phyloP scores from a whole-genome alignment of 169 alveolate genomes.

The Blepharisma undulans region DNA sequence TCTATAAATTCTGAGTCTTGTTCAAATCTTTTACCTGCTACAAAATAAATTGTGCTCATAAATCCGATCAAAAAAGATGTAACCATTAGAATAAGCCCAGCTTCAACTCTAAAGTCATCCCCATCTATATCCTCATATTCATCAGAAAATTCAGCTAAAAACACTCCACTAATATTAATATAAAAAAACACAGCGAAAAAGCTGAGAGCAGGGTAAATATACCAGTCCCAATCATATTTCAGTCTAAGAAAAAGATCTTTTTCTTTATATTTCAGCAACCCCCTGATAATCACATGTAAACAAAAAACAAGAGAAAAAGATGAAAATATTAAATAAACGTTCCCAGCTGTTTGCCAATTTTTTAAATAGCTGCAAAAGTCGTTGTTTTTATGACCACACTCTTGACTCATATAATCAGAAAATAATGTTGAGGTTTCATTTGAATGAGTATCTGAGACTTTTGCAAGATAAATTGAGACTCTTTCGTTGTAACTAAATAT shows the following conservation, averaged over 20 bases:
- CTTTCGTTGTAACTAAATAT: background rate
- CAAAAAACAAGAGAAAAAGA: background rate
- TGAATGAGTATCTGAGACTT: no score
- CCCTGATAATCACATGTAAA: background rate
- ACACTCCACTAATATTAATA: background rate
- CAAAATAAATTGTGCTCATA: background rate
- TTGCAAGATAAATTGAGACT: background rate
- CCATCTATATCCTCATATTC: background rate
- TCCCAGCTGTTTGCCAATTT: background rate
- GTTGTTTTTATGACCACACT: background rate
- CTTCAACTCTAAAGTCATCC: background rate
- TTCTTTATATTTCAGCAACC: background rate
- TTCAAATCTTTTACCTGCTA: background rate
- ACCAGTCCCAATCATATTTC: background rate
- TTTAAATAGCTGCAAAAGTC: background rate
- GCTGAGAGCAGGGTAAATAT: background rate
- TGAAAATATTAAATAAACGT: background rate
- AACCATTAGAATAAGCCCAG: background rate
- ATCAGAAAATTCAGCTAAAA: background rate
- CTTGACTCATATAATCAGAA: background rate
- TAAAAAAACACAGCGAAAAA: background rate
- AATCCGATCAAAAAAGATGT: background rate
- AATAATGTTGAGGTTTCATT: background rate
- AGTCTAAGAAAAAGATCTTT: background rate
- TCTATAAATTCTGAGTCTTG: background rate